phyloP scores from a whole-genome alignment of 805 yeast species.

The Candida germanica region DNA sequence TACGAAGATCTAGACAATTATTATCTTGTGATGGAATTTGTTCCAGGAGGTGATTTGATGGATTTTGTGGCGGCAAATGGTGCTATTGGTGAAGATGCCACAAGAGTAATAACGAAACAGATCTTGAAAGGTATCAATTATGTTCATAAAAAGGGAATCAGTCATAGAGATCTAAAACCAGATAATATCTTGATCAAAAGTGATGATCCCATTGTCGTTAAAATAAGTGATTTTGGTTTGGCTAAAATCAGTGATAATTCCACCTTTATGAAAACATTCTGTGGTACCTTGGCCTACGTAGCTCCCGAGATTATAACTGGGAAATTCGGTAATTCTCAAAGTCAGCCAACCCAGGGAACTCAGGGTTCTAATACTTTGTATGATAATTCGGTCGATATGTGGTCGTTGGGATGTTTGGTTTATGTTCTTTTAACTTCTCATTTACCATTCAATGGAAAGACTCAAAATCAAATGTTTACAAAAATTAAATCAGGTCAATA shows the following conservation, averaged over 20 bases:
- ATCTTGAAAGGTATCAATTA: constrained; percentile 79
- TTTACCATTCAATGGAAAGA: constrained; percentile 89
- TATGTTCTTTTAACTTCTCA: constrained; percentile 91
- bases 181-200: constrained; percentile 89
- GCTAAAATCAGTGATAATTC: constrained; percentile 87
- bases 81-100: constrained; percentile 85
- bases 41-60: constrained; percentile 97
- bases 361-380: constrained; percentile 35
- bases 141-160: constrained; percentile 84
- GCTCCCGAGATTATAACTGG: constrained; percentile 89
- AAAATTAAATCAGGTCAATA: constrained; percentile 76
- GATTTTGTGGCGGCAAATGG: constrained; percentile 94
- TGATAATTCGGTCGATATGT: constrained; percentile 89
- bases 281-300: constrained; percentile 95
- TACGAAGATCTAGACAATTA: constrained; percentile 80
- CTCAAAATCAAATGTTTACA: constrained; percentile 79
- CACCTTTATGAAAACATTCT: constrained; percentile 89
- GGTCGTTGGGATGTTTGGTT: constrained; percentile 95
- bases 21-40: constrained; percentile 92
- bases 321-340: constrained; percentile 41
- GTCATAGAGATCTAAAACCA: constrained; percentile 96
- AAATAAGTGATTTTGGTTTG: constrained; percentile 93
- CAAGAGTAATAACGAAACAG: constrained; percentile 82
- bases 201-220: constrained; percentile 88
- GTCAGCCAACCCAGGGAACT: constrained; percentile 10